Percentiles rank a stretch among this genome's conserved stretches.
These are phyloP conservation scores for Plasmodium blacklocki DNA, from an alignment of 169 alveolate species.

Conservation along the genomic window DNA sequence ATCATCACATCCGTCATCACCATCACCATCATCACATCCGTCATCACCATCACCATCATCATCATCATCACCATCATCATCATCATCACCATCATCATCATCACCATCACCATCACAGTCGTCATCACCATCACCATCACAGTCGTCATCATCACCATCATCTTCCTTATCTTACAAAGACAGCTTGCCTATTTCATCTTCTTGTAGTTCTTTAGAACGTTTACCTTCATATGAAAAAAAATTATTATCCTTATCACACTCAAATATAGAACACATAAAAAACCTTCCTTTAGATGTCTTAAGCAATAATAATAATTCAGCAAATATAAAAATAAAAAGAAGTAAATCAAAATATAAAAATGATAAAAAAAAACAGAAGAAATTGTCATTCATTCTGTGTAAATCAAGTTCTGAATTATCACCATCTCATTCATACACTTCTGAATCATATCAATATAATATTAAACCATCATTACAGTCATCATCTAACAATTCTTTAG, in stretches of 20 bases:
- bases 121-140: not conserved
- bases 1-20: no score
- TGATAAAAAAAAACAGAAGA: not conserved
- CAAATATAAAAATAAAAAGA: not conserved
- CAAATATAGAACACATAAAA: not conserved
- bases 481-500: constrained; percentile 8
- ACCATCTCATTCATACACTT: not conserved
- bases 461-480: constrained; percentile 1
- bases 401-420: not conserved
- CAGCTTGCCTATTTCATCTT: not conserved
- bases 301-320: not conserved
- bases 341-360: not conserved
- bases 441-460: not conserved
- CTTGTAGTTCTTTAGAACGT: not conserved
- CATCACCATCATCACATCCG: no score
- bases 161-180: not conserved
- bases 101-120: no score
- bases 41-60: no score
- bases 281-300: not conserved
- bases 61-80: no score
- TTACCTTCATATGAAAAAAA: no score
- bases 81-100: no score
- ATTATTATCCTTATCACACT: no score
- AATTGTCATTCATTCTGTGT: not conserved
- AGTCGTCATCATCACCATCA: not conserved